phyloP scores from a whole-genome alignment of 192 early-diverging fungal species.

The Dissophora ornata region DNA sequence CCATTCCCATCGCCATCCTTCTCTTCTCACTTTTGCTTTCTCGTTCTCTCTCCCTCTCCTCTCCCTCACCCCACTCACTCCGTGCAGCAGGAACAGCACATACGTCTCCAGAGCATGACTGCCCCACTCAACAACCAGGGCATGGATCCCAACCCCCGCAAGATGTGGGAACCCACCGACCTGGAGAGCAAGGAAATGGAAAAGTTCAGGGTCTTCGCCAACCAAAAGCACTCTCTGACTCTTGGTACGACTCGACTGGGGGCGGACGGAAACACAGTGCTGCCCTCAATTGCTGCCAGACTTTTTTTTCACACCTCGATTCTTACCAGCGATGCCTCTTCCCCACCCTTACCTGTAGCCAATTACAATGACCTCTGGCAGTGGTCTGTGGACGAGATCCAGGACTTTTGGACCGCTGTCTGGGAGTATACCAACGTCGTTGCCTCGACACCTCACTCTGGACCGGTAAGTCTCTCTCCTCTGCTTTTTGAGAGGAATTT shows the following conservation, averaged over 20 bases:
- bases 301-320: too few relatives aligned
- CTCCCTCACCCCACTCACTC: neutral
- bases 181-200: constrained; percentile 70
- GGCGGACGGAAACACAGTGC: too few relatives aligned
- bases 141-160: constrained; percentile 50
- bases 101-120: constrained; percentile 17
- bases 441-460: constrained; percentile 51
- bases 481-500: too few relatives aligned
- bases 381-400: constrained; percentile 84
- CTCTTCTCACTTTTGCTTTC: constrained; percentile 6
- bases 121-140: constrained; percentile 22
- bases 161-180: constrained; percentile 74
- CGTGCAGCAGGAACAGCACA: too few relatives aligned
- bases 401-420: constrained; percentile 88
- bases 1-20: neutral
- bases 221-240: constrained; percentile 70
- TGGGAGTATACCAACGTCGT: constrained; percentile 82
- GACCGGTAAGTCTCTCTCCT: constrained; percentile 30
- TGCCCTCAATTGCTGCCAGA: too few relatives aligned
- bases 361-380: constrained; percentile 83
- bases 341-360: constrained; percentile 25
- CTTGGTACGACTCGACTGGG: constrained; percentile 61
- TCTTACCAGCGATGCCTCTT: neutral
- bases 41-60: neutral
- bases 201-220: constrained; percentile 79